phyloP scores from a whole-genome alignment of 2,329 filamentous ascomycete genomes.

The Dactylellina leptospora region DNA sequence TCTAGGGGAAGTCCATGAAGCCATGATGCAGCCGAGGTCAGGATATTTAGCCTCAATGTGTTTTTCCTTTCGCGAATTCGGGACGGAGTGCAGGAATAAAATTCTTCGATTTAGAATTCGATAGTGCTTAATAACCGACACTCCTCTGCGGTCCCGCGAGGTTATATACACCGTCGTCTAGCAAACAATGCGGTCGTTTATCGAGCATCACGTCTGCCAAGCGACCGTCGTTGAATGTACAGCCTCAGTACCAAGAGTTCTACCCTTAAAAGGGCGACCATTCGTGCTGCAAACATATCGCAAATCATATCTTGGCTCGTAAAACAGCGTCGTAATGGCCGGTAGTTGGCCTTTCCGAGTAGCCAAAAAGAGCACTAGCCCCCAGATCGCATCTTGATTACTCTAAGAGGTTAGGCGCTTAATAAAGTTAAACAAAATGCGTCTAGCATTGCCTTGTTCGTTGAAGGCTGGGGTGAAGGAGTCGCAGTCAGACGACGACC shows the following conservation, averaged over 20 bases:
- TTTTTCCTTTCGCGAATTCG: too few species aligned
- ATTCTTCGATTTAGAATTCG: too few species aligned
- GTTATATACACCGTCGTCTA: background rate
- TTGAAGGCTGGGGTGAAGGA: too few species aligned
- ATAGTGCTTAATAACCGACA: too few species aligned
- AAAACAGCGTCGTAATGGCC: background rate
- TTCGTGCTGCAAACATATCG: conserved; percentile 3
- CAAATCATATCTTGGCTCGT: conserved; percentile 2
- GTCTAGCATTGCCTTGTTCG: too few species aligned
- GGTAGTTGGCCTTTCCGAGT: background rate
- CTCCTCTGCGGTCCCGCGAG: too few species aligned
- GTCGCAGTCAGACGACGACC: too few species aligned
- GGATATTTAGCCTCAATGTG: background rate
- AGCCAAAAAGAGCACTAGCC: too few species aligned
- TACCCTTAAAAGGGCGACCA: background rate
- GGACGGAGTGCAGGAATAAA: too few species aligned
- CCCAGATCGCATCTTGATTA: too few species aligned
- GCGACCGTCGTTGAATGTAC: background rate
- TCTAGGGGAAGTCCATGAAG: conserved; percentile 14
- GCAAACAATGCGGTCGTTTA: background rate
- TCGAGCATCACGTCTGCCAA: conserved; percentile 21
- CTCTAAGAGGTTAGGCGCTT: too few species aligned
- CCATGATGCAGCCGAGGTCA: background rate
- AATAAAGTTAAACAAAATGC: too few species aligned
- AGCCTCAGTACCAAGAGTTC: conserved; percentile 8